phyloP scores from a whole-genome alignment of 805 yeast species.

The Aciculoconidium aculeatum region DNA sequence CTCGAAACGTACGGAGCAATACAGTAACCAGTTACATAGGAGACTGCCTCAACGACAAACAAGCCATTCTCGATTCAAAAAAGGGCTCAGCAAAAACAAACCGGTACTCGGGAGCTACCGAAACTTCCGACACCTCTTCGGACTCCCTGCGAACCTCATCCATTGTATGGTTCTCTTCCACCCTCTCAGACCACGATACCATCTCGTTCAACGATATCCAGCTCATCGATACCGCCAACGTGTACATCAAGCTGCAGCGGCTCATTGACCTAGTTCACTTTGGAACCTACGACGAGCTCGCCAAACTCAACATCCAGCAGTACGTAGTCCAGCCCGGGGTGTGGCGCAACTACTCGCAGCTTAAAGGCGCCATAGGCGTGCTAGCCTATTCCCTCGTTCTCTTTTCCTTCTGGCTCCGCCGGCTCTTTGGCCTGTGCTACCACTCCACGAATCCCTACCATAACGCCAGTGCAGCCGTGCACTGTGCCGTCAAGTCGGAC shows the following conservation, averaged over 20 bases:
- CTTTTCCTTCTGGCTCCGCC: constrained; percentile 70
- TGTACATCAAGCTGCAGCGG: constrained; percentile 90
- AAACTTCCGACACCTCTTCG: too few relatives aligned
- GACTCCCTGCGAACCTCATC: too few relatives aligned
- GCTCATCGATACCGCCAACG: constrained; percentile 51
- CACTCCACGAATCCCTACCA: constrained; percentile 81
- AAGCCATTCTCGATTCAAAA: too few relatives aligned
- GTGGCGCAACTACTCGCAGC: constrained; percentile 74
- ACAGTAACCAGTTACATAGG: too few relatives aligned
- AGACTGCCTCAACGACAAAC: too few relatives aligned
- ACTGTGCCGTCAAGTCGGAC: constrained; percentile 47
- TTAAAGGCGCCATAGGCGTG: constrained; percentile 56
- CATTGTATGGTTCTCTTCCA: constrained; percentile 75
- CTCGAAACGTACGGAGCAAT: too few relatives aligned
- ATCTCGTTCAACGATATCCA: constrained; percentile 72
- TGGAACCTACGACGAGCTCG: constrained; percentile 56
- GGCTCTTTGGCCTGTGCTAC: constrained; percentile 83
- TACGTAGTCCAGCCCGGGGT: constrained; percentile 92
- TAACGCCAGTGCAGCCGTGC: constrained; percentile 80
- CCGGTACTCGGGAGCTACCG: too few relatives aligned
- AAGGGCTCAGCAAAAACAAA: too few relatives aligned
- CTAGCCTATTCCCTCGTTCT: constrained; percentile 82
- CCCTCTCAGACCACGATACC: constrained; percentile 72
- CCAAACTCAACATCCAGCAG: constrained; percentile 51
- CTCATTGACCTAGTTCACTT: constrained; percentile 76